Conservation (phyloP, 2,329 filamentous ascomycete species). For the Pezicula neosporulosa region DNA sequence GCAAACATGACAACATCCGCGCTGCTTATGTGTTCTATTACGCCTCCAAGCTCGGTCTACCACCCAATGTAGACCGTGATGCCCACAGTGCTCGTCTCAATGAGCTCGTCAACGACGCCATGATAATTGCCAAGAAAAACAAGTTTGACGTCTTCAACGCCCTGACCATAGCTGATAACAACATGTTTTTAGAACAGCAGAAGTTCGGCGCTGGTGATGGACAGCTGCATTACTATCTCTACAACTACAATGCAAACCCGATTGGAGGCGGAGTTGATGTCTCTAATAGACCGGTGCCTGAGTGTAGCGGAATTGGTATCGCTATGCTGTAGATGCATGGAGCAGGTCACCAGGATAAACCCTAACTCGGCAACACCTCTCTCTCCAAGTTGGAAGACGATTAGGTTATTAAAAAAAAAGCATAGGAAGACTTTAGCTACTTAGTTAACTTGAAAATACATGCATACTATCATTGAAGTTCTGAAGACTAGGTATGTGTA, state of each 20-base stretch:
- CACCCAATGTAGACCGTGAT: constrained; percentile 45
- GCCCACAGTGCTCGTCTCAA: constrained; percentile 79
- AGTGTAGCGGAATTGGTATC: constrained; percentile 83
- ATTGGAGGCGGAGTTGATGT: constrained; percentile 82
- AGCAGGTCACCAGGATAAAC: background rate
- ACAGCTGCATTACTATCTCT: constrained; percentile 93
- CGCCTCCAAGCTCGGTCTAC: constrained; percentile 75
- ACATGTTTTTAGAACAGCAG: constrained; percentile 86
- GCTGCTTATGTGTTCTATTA: constrained; percentile 99
- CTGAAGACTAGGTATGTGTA: too few relatives aligned
- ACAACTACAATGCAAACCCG: constrained; percentile 90
- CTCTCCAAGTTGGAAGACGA: too few relatives aligned
- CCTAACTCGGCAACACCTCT: too few relatives aligned
- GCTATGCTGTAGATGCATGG: constrained; percentile 62
- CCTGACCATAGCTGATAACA: constrained; percentile 89
- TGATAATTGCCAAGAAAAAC: constrained; percentile 79
- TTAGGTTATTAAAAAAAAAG: too few relatives aligned
- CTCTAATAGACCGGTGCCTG: constrained; percentile 72
- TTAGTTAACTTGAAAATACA: too few relatives aligned
- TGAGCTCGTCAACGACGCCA: constrained; percentile 74
- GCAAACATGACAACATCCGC: constrained; percentile 73
- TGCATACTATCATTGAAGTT: too few relatives aligned
- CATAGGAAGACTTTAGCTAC: background rate
- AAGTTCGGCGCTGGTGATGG: constrained; percentile 95
- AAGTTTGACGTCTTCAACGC: constrained; percentile 98